A percentile compares a stretch with the other conserved stretches of the same genome.
These are phyloP conservation scores for Aspergillus pseudonomiae DNA, from an alignment of 2,329 filamentous ascomycete species.

Conservation along the genomic window DNA sequence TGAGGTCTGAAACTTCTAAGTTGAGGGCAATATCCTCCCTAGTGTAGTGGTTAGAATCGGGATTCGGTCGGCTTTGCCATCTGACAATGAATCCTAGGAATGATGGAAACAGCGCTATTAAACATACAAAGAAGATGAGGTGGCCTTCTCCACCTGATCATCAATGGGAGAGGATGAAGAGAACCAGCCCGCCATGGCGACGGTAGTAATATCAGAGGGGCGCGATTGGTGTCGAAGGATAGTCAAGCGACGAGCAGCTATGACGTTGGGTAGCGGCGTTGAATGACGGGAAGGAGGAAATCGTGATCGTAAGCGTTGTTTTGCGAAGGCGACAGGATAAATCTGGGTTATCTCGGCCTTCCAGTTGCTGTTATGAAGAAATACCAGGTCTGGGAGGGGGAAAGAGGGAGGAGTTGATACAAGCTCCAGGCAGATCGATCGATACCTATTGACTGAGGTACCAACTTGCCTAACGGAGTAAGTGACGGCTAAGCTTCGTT, in stretches of 20 bases:
- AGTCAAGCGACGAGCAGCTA: conserved; percentile 13
- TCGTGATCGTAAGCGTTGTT: not conserved
- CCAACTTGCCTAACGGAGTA: conserved; percentile 15
- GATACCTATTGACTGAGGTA: conserved; percentile 11
- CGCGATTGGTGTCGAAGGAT: conserved; percentile 14
- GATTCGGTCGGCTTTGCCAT: not conserved
- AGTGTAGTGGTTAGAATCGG: conserved; percentile 17
- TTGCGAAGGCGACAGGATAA: not conserved
- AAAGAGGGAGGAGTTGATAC: conserved; percentile 5
- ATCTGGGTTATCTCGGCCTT: not conserved
- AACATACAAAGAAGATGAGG: conserved; percentile 84
- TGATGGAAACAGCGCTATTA: conserved; percentile 4
- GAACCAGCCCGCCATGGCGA: conserved; percentile 95
- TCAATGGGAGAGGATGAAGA: conserved; percentile 90
- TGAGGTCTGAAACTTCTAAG: conserved; percentile 96
- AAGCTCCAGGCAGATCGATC: conserved; percentile 21
- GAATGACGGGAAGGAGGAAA: not conserved
- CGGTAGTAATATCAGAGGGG: conserved; percentile 25
- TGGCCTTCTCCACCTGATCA: conserved; percentile 95
- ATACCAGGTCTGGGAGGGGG: not conserved
- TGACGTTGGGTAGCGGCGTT: conserved; percentile 25
- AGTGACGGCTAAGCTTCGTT: not conserved
- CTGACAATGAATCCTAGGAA: not conserved
- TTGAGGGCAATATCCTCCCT: conserved; percentile 97
- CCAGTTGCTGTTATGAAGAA: not conserved